A percentile compares a stretch with the other conserved stretches of the same genome.
These are phyloP conservation scores for Citrus glauca DNA, from an alignment of 345 rosid genomes.

Conservation along the genomic window DNA sequence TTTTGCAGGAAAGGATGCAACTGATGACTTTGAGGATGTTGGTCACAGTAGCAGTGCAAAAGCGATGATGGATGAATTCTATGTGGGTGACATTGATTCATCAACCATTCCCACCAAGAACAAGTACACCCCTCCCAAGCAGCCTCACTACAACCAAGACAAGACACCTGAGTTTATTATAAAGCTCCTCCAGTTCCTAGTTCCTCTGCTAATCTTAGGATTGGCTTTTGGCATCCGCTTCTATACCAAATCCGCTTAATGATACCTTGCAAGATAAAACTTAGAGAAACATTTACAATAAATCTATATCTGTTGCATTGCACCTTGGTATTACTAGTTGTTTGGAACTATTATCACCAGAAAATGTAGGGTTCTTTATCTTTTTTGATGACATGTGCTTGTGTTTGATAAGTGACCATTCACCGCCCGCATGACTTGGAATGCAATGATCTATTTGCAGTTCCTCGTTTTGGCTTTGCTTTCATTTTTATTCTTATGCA, in stretches of 20 bases:
- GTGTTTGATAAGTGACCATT: neutral
- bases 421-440: neutral
- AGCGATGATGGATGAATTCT: constrained; percentile 83
- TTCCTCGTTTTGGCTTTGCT: neutral
- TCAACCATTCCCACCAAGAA: constrained; percentile 56
- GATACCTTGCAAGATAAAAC: neutral
- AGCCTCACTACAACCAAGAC: constrained; percentile 70
- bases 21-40: constrained; percentile 91
- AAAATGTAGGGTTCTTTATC: neutral
- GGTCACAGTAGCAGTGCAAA: constrained; percentile 83
- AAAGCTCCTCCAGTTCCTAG: constrained; percentile 84
- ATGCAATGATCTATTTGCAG: neutral
- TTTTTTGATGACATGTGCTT: constrained; percentile 9
- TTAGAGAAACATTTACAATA: constrained; percentile 7
- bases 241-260: constrained; percentile 61
- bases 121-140: constrained; percentile 60
- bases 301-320: neutral
- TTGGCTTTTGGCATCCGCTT: constrained; percentile 80
- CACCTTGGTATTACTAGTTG: neutral
- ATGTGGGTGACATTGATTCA: constrained; percentile 65
- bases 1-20: constrained; percentile 80
- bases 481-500: neutral
- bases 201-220: constrained; percentile 86
- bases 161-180: constrained; percentile 65
- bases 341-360: neutral